Evolutionary conservation across 495 filamentous ascomycete species (phyloP), one percentile per base, ranked within the genome.

Genomic region (Articulospora tetracladia): DNA sequence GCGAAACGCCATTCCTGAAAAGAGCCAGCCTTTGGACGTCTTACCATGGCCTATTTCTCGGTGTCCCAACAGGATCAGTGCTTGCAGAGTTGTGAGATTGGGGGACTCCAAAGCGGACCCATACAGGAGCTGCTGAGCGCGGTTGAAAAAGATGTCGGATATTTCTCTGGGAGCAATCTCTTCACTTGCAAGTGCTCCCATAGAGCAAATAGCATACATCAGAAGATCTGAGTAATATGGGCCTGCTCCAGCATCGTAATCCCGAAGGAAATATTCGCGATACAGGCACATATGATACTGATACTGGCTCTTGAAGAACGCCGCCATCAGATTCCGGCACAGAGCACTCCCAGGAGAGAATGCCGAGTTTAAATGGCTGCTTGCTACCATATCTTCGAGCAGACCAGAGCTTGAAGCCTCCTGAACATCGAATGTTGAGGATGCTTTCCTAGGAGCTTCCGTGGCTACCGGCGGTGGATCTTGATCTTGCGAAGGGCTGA

Each of bases 141-240:
- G 61, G 28, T 61, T 63, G 32, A 68, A 63, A 56, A 73, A 73
- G 28, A 73, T 39, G 46, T 71, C 70, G 15, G 67, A 70, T 10
- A 71, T 25, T 52, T 68, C 63, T 19, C 60, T 30, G 3, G 60
- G 56, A 30, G 69, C 61, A 44, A 65, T 48, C 26, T 73, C 69
- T 28, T 66, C 59, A 34, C 59, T 65, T 0, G 66, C 66, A 3
- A 73, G 64, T 6, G 70, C 70, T 3, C 67, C 69, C 47, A 70
- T 65, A 13, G 70, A 59, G 44, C 70, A 73, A 15, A 73, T 69
- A 20, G 70, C 63, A 55, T 71, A 73, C 19, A 73, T 57, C 15
- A 73, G 57, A 22, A 71, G 52, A 51, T 73, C 70, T 1, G 70
- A 73, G 39, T 73, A 71, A 36, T 73, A 69, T 36, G 66, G 67